Evolutionary conservation across 495 filamentous ascomycete genomes (phyloP).

Genomic region (Penicillium paradoxum): DNA sequence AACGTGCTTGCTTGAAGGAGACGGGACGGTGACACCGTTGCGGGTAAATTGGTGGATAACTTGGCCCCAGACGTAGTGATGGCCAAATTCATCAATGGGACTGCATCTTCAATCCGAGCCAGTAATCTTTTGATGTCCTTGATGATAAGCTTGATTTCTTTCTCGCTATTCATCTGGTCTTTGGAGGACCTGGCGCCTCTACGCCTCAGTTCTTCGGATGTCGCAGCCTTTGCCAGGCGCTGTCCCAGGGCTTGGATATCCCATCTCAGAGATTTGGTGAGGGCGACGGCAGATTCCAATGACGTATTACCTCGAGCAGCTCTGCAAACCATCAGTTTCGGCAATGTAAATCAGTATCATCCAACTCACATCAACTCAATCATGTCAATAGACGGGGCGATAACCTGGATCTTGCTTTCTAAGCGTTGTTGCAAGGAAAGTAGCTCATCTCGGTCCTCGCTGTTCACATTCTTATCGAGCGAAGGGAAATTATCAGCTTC

Average conservation of each 20-base stretch:
- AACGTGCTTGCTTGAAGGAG: constrained; percentile 92
- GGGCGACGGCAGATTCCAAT: constrained; percentile 78
- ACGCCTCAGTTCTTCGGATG: constrained; percentile 56
- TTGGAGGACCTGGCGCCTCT: constrained; percentile 46
- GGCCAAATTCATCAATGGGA: constrained; percentile 89
- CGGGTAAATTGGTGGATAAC: constrained; percentile 69
- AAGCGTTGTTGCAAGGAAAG: constrained; percentile 66
- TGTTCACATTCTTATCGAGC: constrained; percentile 56
- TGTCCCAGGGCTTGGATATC: constrained; percentile 84
- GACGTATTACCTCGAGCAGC: constrained; percentile 93
- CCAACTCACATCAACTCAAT: constrained; percentile 77
- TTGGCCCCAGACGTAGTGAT: constrained; percentile 93
- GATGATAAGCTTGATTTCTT: constrained; percentile 66
- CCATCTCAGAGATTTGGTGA: constrained; percentile 81
- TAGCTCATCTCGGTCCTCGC: constrained; percentile 66
- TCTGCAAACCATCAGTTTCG: constrained; percentile 34
- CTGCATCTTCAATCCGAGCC: constrained; percentile 79
- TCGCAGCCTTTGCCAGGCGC: constrained; percentile 64
- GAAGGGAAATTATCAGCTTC: constrained; percentile 8
- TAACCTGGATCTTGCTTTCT: constrained; percentile 81
- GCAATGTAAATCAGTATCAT: background rate
- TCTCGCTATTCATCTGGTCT: constrained; percentile 44
- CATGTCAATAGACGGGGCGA: constrained; percentile 88
- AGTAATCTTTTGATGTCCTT: constrained; percentile 73
- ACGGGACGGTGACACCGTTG: constrained; percentile 84